Evolutionary conservation across 768 basidiomycete genomes (phyloP).

Genomic region (Mrakia frigida): DNA sequence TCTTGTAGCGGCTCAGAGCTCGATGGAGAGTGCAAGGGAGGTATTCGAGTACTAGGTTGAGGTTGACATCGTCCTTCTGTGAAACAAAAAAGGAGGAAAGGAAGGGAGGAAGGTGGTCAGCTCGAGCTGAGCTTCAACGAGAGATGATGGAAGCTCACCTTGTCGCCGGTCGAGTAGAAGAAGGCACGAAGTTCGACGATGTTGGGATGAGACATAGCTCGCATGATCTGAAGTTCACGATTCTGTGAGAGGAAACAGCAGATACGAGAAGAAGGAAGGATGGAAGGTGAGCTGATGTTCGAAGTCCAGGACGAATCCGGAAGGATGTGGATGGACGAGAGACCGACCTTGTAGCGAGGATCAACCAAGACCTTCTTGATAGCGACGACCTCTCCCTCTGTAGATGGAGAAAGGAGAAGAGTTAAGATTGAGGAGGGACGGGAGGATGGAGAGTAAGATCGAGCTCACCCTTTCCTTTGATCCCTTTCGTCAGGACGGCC

Average conservation of each 20-base stretch:
- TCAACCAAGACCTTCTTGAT: constrained; percentile 99
- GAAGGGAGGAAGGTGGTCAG: neutral
- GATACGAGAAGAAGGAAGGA: neutral
- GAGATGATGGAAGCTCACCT: constrained; percentile 55
- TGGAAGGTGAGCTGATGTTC: neutral
- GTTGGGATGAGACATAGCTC: constrained; percentile 90
- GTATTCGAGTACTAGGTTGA: constrained; percentile 98
- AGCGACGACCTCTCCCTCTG: constrained; percentile 64
- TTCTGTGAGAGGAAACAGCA: constrained; percentile 68
- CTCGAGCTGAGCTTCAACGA: neutral
- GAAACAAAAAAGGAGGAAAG: neutral
- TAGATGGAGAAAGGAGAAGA: neutral
- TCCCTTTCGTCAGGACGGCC: constrained; percentile 66
- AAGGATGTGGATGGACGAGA: neutral
- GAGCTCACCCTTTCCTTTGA: constrained; percentile 34
- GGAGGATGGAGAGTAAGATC: neutral
- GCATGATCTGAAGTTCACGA: constrained; percentile 98
- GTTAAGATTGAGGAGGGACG: neutral
- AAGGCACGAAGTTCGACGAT: constrained; percentile 95
- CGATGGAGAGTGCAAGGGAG: constrained; percentile 99
- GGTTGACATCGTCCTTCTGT: constrained; percentile 88
- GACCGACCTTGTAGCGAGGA: constrained; percentile 95
- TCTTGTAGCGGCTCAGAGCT: constrained; percentile 95
- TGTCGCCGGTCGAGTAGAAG: constrained; percentile 99
- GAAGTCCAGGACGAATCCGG: neutral